Evolutionary conservation across 148 eudicot species (phyloP), one percentile per base, ranked within the genome.

Genomic region (Heliamphora exappendiculata): DNA sequence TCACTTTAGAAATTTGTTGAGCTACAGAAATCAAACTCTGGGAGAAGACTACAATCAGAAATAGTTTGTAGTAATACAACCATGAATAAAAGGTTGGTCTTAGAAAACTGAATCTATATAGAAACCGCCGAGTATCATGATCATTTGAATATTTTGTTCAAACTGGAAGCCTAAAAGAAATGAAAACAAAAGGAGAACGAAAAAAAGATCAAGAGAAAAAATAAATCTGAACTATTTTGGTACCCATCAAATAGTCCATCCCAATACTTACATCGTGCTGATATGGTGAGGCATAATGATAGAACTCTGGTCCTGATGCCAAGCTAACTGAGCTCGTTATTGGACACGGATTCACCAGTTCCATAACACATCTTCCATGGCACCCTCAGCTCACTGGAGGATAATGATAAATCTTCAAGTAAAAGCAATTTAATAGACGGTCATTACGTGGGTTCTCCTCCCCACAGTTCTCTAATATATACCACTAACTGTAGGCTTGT

Each of bases 401-500:
- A 76, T 31, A 37, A 57, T 41, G 47, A 22, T 36, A 33, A 14
- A 29, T 72, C 62, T 72, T 72, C 64, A 36, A 67, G 13, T 54
- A 9, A 11, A 17, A 51, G n/a, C 39, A 67, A 67, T 65, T 63
- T 16, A 67, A 10, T 31, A 37, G 41, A 47, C 49, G 6, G 55
- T 45, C 70, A 33, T 16, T 33, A 71, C 59, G 75, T 58, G 70
- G 67, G 55, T 13, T 55, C 28, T 62, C 36, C 76, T 33, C 39
- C 33, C 39, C 33, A 54, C 34, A 13, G n/a, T 10, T 70, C 33
- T 29, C 22, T 1, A 37, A 31, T 14, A 53, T 16, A 33, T 19
- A 62, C 68, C 67, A 77, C 60, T 51, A 47, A 72, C 75, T 44
- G 14, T n/a, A 33, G 44, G 44, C 70, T 45, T 45, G 59, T 62